Percentiles rank a stretch among this genome's conserved stretches.
Evolutionary conservation across 1,284 basidiomycete species (phyloP).

Genomic region (Leucoagaricus sp.): DNA sequence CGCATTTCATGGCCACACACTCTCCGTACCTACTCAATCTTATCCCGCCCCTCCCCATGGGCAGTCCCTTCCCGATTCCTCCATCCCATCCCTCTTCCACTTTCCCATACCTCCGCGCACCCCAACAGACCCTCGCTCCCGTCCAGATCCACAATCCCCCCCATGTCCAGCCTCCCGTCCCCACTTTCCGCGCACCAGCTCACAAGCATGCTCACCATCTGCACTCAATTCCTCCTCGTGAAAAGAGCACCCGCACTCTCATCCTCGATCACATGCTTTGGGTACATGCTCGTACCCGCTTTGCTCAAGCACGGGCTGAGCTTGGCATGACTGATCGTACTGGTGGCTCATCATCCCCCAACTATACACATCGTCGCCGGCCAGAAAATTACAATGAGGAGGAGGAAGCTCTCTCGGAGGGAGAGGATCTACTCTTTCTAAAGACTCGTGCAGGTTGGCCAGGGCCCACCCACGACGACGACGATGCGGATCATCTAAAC

Average conservation of each 20-base stretch:
- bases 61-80: constrained; percentile 8
- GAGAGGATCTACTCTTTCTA: constrained; percentile 56
- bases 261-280: constrained; percentile 84
- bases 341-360: constrained; percentile 57
- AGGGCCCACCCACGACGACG: constrained; percentile 52
- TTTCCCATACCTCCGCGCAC: not conserved
- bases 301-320: constrained; percentile 78
- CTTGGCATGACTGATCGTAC: constrained; percentile 79
- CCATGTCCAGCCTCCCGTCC: constrained; percentile 1
- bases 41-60: constrained; percentile 5
- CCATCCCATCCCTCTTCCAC: not conserved
- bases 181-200: constrained; percentile 57
- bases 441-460: constrained; percentile 54
- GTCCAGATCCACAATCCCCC: not conserved
- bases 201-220: constrained; percentile 75
- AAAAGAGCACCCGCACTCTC: constrained; percentile 78
- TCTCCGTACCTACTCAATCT: constrained; percentile 6
- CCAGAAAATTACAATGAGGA: constrained; percentile 77
- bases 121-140: not conserved
- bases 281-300: constrained; percentile 78
- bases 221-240: constrained; percentile 73
- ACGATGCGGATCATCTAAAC: constrained; percentile 57
- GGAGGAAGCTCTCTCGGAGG: constrained; percentile 63
- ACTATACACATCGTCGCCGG: constrained; percentile 60
- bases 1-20: constrained; percentile 4